Evolutionary conservation across 495 filamentous ascomycete genomes (phyloP).

Genomic region (Cudoniella acicularis): DNA sequence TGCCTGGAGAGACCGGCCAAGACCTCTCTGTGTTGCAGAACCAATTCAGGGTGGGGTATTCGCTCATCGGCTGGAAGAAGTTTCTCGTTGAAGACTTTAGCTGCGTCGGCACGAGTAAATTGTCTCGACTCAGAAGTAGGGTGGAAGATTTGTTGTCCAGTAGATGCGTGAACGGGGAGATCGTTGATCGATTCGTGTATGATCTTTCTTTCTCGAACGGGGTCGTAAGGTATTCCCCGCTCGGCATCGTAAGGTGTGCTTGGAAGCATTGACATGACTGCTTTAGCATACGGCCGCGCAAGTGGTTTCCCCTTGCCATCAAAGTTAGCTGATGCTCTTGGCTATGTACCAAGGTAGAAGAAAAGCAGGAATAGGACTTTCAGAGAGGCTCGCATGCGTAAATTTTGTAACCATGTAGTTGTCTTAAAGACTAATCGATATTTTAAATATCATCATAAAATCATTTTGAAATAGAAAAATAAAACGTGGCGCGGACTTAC

Average conservation of each 20-base stretch:
- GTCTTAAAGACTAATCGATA: slow-evolving; percentile 99
- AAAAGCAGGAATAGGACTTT: slow-evolving; percentile 23
- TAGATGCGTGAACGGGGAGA: slow-evolving; percentile 75
- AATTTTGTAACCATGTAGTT: slow-evolving; percentile 69
- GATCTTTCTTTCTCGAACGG: background rate
- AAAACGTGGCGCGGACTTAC: slow-evolving; percentile 45
- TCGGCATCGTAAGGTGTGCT: slow-evolving; percentile 34
- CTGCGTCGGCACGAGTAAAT: slow-evolving; percentile 88
- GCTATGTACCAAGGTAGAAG: slow-evolving; percentile 5
- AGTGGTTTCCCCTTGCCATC: slow-evolving; percentile 66
- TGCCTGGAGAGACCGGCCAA: slow-evolving; percentile 30
- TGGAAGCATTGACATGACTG: slow-evolving; percentile 77
- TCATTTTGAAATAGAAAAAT: slow-evolving; percentile 9
- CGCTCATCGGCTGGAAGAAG: slow-evolving; percentile 81
- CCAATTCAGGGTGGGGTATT: slow-evolving; percentile 84
- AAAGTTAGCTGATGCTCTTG: slow-evolving; percentile 13
- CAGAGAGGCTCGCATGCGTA: slow-evolving; percentile 46
- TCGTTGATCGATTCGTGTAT: slow-evolving; percentile 87
- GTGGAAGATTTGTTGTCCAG: slow-evolving; percentile 81
- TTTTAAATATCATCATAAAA: slow-evolving; percentile 54
- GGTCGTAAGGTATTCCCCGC: background rate
- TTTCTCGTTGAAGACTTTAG: slow-evolving; percentile 66
- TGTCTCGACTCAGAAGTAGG: slow-evolving; percentile 84
- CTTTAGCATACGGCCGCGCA: slow-evolving; percentile 69
- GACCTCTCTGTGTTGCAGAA: slow-evolving; percentile 55